Evolutionary conservation across 2,329 filamentous ascomycete genomes (phyloP).

Genomic region (Tolypocladium paradoxum): DNA sequence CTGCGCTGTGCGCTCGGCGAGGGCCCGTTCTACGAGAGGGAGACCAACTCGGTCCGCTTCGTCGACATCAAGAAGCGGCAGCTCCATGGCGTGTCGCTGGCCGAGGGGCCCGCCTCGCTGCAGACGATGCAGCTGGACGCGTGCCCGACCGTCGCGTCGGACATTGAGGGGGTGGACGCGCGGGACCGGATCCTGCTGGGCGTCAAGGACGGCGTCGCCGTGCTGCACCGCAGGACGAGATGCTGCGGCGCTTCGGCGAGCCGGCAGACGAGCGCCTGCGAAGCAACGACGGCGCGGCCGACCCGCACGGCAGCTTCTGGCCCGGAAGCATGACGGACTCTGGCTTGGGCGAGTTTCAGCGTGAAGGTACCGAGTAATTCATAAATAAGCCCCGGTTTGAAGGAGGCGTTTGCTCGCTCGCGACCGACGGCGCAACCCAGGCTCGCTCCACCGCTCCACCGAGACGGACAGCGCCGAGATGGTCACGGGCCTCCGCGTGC

Average conservation of each 20-base stretch:
- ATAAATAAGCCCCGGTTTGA: slow-evolving; percentile 16
- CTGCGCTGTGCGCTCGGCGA: slow-evolving; percentile 60
- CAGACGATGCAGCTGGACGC: slow-evolving; percentile 47
- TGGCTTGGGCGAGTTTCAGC: slow-evolving; percentile 42
- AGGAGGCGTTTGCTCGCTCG: not conserved
- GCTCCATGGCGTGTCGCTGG: slow-evolving; percentile 60
- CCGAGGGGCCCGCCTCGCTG: slow-evolving; percentile 50
- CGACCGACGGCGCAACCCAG: slow-evolving; percentile 34
- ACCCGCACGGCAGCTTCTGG: slow-evolving; percentile 75
- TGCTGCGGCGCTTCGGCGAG: slow-evolving; percentile 38
- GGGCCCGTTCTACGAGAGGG: slow-evolving; percentile 61
- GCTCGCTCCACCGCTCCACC: slow-evolving; percentile 63
- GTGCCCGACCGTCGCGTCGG: slow-evolving; percentile 58
- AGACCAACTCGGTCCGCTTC: slow-evolving; percentile 58
- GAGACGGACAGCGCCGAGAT: slow-evolving; percentile 48
- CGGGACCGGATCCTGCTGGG: slow-evolving; percentile 61
- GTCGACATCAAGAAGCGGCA: slow-evolving; percentile 74
- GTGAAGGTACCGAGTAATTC: no score
- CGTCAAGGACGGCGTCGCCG: slow-evolving; percentile 72
- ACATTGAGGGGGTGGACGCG: slow-evolving; percentile 58
- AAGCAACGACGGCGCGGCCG: slow-evolving; percentile 75
- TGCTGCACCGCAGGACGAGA: slow-evolving; percentile 55
- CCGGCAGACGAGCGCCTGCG: slow-evolving; percentile 42
- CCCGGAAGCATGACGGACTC: slow-evolving; percentile 78
- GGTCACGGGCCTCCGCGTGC: slow-evolving; percentile 59